Base-by-base conservation (phyloP, 495 filamentous ascomycete species). In the Penicillium coprophilum region DNA sequence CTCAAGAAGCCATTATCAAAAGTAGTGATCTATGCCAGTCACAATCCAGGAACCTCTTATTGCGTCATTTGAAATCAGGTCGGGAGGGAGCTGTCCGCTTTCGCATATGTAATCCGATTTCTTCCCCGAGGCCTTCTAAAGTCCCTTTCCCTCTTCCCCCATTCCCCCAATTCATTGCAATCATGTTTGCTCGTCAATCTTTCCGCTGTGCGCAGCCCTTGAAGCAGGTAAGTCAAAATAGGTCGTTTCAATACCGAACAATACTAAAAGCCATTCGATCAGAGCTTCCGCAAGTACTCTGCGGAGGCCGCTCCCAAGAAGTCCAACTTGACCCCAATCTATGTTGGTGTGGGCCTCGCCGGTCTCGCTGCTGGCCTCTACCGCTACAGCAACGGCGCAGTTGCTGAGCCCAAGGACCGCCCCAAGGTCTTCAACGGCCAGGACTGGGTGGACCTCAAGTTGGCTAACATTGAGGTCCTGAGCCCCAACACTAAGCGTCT, bases 401-500 rank as follows among this genome's bases (percentile, higher is more conserved):
- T 62, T 43, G 68, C 66, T 13, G 72, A 77, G 65, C 64, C 63
- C 55, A 70, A 73, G 62, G 67, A 76, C 24, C 69, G 72, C 32
- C 59, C 68, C 31, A 77, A 74, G 66, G 70, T 88, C 31, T 89
- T 98, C 71, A 87, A 79, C 17, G 95, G 93, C 55, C 90, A 94
- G 73, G 92, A 91, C 63, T 96, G 89, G 73, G 71, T 96, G 40
- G 82, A 83, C 57, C 82, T 96, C 59, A 84, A 87, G 77, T 80
- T 98, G 43, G 84, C 90, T 41, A 82, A 85, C n/a, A 80, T 90
- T 59, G 87, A 91, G 74, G 64, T 70, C 13, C 70, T 96, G 73
- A 96, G 87, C 76, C 85, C 88, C 77, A 96, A 96, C 80, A 92
- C 91, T 54, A 96, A 96, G 86, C 81, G 77, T 44, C 76, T 96